phyloP scores from a whole-genome alignment of 2,329 filamentous ascomycete species.

The Cytospora schulzeri region DNA sequence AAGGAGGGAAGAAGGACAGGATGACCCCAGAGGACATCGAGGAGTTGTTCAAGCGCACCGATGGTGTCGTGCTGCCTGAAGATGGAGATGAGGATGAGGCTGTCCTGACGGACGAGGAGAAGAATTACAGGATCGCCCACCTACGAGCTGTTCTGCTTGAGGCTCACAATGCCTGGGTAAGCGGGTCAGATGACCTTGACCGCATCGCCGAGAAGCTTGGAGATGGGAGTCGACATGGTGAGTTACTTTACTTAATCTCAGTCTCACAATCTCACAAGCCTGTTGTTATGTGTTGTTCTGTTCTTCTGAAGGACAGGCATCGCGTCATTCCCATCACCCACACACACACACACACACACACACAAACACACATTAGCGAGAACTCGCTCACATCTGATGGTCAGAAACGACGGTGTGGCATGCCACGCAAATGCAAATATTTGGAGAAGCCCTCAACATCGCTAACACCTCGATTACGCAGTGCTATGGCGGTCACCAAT shows the following conservation, averaged over 20 bases:
- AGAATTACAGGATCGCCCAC: conserved; percentile 27
- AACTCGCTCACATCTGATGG: background rate
- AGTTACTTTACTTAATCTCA: conserved; percentile 32
- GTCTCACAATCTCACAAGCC: background rate
- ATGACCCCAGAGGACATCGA: conserved; percentile 44
- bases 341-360: too few relatives aligned
- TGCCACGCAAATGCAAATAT: background rate
- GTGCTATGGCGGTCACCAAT: conserved; percentile 59
- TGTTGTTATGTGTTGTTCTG: too few relatives aligned
- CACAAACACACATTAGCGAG: background rate
- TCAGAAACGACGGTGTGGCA: background rate
- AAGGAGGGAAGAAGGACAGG: conserved; percentile 10
- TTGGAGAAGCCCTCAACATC: background rate
- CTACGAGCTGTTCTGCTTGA: conserved; percentile 43
- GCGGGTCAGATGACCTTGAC: conserved; percentile 47
- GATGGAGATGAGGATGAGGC: conserved; percentile 34
- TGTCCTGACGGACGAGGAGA: conserved; percentile 29
- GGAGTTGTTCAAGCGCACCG: conserved; percentile 38
- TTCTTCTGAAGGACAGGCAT: background rate
- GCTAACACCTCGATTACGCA: conserved; percentile 34
- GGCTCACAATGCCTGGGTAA: conserved; percentile 45
- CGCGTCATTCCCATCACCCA: background rate
- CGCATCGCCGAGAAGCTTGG: conserved; percentile 54
- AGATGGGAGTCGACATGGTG: conserved; percentile 58
- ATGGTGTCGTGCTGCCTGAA: conserved; percentile 36